Base-by-base conservation (phyloP, 2,329 filamentous ascomycete genomes). In the Sclerotinia sclerotiorum region DNA sequence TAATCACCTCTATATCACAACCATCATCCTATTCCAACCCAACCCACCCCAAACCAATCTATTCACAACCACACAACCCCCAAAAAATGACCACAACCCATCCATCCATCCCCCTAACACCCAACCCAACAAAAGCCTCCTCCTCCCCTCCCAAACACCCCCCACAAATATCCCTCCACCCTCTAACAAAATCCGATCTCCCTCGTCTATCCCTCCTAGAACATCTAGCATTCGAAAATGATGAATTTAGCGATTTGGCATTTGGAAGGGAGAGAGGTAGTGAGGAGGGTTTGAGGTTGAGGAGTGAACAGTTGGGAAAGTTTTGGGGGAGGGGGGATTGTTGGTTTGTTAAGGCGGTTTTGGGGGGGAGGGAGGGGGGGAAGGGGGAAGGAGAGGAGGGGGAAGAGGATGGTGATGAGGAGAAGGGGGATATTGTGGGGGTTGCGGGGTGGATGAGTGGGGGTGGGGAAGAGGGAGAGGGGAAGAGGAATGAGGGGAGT, bases 331-430 rank as follows among this genome's bases (percentile, higher is more conserved):
- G 6, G 8, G 63, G 10, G 7, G 39, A 44, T 27, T 11, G 32
- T 4, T 65, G 58, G 58, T 73, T 62, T 70, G 48, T 70, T 5
- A 73, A 72, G 39, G 74, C 70, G 35, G 69, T 72, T 32, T n/a
- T 62, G 11, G 27, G 62, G 10, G 58, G 44, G 42, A 64, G 65
- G 46, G 67, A 72, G 44, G 39, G 42, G 19, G 67, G 29, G 21
- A 15, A 13, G 27, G 27, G 13, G 24, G 15, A 17, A n/a, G 24
- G 49, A 58, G 48, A 56, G 8, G 24, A 49, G 24, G 51, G 69
- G 29, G 67, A 17, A n/a, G n/a, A n/a, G n/a, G n/a, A n/a, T n/a
- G n/a, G n/a, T n/a, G n/a, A n/a, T n/a, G n/a, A n/a, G 13, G 29
- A 29, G 29, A 5, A 29, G 29, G 13, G 3, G 44, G 10, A 7